A percentile compares a stretch with the other conserved stretches of the same genome.
phyloP scores from a whole-genome alignment of 257 asterid species.

The Datura wrightii region DNA sequence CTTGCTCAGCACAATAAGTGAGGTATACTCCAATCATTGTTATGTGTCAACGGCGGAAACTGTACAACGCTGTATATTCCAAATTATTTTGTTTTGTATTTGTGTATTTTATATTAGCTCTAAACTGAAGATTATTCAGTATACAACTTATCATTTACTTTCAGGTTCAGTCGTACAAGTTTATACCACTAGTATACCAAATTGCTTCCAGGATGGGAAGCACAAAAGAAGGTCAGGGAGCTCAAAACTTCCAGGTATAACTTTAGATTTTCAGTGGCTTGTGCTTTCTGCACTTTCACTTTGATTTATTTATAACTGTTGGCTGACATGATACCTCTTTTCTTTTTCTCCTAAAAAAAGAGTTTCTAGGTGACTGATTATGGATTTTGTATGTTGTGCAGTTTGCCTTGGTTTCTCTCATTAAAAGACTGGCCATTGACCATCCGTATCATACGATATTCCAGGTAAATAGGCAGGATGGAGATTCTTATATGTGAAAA shows the following conservation, averaged over 20 bases:
- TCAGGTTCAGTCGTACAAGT: slow-evolving; percentile 95
- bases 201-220: slow-evolving; percentile 96
- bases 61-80: neutral
- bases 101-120: slow-evolving; percentile 23
- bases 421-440: slow-evolving; percentile 90
- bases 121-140: neutral
- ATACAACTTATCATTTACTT: slow-evolving; percentile 26
- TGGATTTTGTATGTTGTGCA: slow-evolving; percentile 43
- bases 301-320: slow-evolving; percentile 19
- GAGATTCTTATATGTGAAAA: slow-evolving; percentile 24
- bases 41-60: neutral
- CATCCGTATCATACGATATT: slow-evolving; percentile 97
- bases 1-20: slow-evolving; percentile 75
- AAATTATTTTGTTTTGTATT: slow-evolving; percentile 13
- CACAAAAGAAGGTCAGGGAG: slow-evolving; percentile 69
- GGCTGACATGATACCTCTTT: neutral
- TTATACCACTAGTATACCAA: slow-evolving; percentile 88
- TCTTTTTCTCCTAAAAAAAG: neutral
- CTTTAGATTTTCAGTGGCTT: slow-evolving; percentile 16
- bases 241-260: slow-evolving; percentile 82
- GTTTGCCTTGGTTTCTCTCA: slow-evolving; percentile 89
- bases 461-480: slow-evolving; percentile 59
- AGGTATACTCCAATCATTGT: slow-evolving; percentile 53
- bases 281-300: neutral
- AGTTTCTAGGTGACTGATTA: slow-evolving; percentile 19